phyloP scores from a whole-genome alignment of 768 basidiomycete species.

The Polyporus arcularius region DNA sequence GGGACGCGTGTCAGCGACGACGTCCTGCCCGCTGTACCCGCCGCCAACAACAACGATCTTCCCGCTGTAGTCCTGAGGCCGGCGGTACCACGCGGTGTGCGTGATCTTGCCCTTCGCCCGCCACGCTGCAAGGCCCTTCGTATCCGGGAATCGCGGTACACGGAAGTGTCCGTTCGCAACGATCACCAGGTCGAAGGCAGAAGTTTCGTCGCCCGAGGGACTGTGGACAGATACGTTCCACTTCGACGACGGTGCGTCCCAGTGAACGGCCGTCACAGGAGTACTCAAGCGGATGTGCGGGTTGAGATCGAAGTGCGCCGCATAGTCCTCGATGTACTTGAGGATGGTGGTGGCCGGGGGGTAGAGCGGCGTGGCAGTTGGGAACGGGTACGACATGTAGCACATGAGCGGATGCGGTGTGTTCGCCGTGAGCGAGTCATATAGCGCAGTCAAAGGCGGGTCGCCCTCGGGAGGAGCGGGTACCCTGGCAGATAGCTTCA shows the following conservation, averaged over 20 bases:
- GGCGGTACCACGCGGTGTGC: slow-evolving; percentile 73
- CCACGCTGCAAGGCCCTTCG: slow-evolving; percentile 65
- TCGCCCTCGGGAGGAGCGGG: slow-evolving; percentile 52
- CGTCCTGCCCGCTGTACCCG: slow-evolving; percentile 69
- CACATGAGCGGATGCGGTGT: slow-evolving; percentile 80
- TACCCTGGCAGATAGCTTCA: slow-evolving; percentile 38
- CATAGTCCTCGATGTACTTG: slow-evolving; percentile 68
- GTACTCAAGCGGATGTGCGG: slow-evolving; percentile 64
- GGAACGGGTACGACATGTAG: slow-evolving; percentile 62
- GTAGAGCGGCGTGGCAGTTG: slow-evolving; percentile 70
- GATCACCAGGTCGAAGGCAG: slow-evolving; percentile 61
- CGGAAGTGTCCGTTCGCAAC: slow-evolving; percentile 78
- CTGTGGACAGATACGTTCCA: slow-evolving; percentile 48
- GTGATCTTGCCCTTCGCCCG: slow-evolving; percentile 47
- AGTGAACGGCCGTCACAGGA: slow-evolving; percentile 49
- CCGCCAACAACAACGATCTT: slow-evolving; percentile 48
- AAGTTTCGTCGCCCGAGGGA: slow-evolving; percentile 26
- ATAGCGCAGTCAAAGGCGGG: slow-evolving; percentile 68
- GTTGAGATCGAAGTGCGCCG: slow-evolving; percentile 59
- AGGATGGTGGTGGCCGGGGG: slow-evolving; percentile 62
- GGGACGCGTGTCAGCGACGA: slow-evolving; percentile 56
- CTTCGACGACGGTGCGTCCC: slow-evolving; percentile 33
- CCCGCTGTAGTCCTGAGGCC: slow-evolving; percentile 37
- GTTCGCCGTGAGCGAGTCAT: slow-evolving; percentile 82
- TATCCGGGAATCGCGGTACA: slow-evolving; percentile 62